Conservation (phyloP, 176 grass and related monocot genomes). For the Bolboschoenus planiculmis region DNA sequence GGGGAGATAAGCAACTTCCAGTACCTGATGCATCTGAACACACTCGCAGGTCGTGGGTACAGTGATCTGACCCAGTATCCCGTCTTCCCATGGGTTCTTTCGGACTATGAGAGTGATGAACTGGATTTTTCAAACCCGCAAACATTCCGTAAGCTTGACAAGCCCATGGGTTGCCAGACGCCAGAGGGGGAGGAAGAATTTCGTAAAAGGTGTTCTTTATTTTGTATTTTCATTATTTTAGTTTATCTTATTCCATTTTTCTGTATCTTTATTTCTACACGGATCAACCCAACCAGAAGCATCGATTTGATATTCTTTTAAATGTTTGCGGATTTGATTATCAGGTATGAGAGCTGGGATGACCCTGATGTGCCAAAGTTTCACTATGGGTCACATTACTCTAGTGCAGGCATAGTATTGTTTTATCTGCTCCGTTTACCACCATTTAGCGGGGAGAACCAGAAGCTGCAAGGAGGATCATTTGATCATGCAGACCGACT, state of each 20-base stretch:
- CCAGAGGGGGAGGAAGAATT: slow-evolving; percentile 88
- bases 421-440: slow-evolving; percentile 95
- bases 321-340: slow-evolving; percentile 5
- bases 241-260: slow-evolving; percentile 16
- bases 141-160: slow-evolving; percentile 92
- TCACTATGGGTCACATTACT: slow-evolving; percentile 99
- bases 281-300: not conserved
- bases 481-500: slow-evolving; percentile 97
- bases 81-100: slow-evolving; percentile 99
- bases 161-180: slow-evolving; percentile 98
- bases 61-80: slow-evolving; percentile 99
- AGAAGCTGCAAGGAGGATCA: slow-evolving; percentile 91
- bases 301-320: not conserved
- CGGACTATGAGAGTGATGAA: slow-evolving; percentile 84
- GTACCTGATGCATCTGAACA: slow-evolving; percentile 99
- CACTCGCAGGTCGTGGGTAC: slow-evolving; percentile 92
- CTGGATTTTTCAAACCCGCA: slow-evolving; percentile 71
- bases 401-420: slow-evolving; percentile 97
- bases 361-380: slow-evolving; percentile 99
- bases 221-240: slow-evolving; percentile 8
- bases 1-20: slow-evolving; percentile 99
- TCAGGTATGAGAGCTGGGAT: slow-evolving; percentile 97
- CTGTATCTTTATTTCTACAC: slow-evolving; percentile 1
- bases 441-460: slow-evolving; percentile 84
- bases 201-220: slow-evolving; percentile 67